phyloP scores from a whole-genome alignment of 78 protist genomes.

The Creolimax fragrantissima region DNA sequence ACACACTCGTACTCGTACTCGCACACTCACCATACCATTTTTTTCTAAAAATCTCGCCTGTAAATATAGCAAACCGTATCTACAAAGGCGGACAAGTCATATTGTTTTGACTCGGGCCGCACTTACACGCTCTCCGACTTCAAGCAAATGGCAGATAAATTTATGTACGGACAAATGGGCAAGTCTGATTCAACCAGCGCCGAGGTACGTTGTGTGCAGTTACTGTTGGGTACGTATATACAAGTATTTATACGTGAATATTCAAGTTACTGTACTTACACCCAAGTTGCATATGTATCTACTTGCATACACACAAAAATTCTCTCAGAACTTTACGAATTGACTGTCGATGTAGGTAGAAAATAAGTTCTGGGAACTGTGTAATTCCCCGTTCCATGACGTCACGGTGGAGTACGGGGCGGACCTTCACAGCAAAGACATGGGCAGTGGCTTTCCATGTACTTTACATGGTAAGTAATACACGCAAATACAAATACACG shows the following conservation, averaged over 20 bases:
- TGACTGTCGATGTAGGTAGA: too few relatives aligned
- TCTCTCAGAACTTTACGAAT: too few relatives aligned
- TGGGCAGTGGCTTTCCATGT: constrained; percentile 31
- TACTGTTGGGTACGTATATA: too few relatives aligned
- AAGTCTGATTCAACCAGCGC: neutral
- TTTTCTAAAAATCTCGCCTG: too few relatives aligned
- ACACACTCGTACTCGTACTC: too few relatives aligned
- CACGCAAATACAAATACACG: neutral
- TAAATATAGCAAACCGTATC: too few relatives aligned
- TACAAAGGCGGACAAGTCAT: too few relatives aligned
- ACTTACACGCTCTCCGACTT: neutral
- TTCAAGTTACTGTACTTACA: too few relatives aligned
- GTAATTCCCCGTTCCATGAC: neutral
- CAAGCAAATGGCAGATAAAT: neutral
- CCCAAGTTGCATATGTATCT: too few relatives aligned
- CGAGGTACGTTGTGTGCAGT: neutral
- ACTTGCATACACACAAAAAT: too few relatives aligned
- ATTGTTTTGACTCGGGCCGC: neutral
- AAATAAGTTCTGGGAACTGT: neutral
- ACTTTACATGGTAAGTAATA: neutral
- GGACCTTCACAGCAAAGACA: neutral
- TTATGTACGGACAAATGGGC: neutral
- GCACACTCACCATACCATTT: too few relatives aligned
- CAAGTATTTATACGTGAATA: too few relatives aligned
- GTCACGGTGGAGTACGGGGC: constrained; percentile 39